Percentiles rank a stretch among this genome's conserved stretches.
Conservation (phyloP, 23 red algal species). For the Gracilaria gracilis region DNA sequence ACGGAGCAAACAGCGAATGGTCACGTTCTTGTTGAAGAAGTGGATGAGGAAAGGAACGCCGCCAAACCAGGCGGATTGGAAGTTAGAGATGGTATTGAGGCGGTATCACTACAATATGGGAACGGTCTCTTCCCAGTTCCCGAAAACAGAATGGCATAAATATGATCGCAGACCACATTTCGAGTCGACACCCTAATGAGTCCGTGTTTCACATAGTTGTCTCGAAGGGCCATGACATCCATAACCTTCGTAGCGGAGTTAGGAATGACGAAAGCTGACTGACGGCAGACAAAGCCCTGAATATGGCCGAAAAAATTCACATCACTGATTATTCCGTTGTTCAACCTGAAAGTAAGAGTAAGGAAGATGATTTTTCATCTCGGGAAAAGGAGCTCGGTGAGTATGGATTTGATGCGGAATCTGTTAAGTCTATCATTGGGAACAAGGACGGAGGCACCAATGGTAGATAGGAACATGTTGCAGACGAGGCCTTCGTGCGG, state of each 20-base stretch:
- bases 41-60: slow-evolving; percentile 49
- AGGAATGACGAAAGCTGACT: neutral
- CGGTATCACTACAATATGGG: slow-evolving; percentile 61
- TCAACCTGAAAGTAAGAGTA: neutral
- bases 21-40: slow-evolving; percentile 52
- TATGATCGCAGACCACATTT: slow-evolving; percentile 43
- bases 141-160: slow-evolving; percentile 1
- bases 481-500: neutral
- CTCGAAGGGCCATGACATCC: neutral
- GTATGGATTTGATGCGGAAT: slow-evolving; percentile 28
- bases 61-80: slow-evolving; percentile 12
- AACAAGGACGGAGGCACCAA: neutral
- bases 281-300: neutral
- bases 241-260: neutral
- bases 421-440: neutral
- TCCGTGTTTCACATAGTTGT: slow-evolving; percentile 40
- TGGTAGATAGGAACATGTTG: neutral
- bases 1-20: slow-evolving; percentile 22
- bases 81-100: slow-evolving; percentile 48
- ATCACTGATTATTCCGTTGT: neutral
- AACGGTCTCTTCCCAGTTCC: slow-evolving; percentile 45
- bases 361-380: neutral
- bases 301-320: slow-evolving; percentile 12
- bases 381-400: neutral
- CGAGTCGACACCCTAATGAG: slow-evolving; percentile 27